Base-by-base conservation (phyloP, 805 yeast species). In the Ogataea zsoltii region DNA sequence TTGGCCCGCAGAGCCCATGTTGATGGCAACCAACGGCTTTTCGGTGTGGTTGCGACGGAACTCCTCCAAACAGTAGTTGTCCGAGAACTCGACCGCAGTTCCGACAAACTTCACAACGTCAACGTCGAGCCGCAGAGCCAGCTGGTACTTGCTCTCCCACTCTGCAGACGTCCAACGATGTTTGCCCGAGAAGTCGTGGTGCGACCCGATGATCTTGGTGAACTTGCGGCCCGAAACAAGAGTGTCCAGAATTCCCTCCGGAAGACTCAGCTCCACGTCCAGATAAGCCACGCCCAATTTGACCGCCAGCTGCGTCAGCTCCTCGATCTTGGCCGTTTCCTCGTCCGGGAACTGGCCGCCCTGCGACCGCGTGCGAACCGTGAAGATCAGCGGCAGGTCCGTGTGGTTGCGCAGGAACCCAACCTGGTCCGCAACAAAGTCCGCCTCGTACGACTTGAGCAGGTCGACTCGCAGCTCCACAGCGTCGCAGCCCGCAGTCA, bases 51-150 rank as follows among this genome's bases (percentile, higher is more conserved):
- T 28, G 0, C 68, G 50, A 61, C 91, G 79, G 72, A 92, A 91
- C 16, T 65, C 62, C 62, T 90, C 97, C 42, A 91, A 70, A 2
- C 64, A 67, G 49, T 86, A 66, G 65, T 91, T 92, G 62, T 90
- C 96, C 31, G 68, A 67, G 56, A 86, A 73, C 0, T 65, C 57
- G 2, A 66, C 60, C 11, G 97, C 97, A 40, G 74, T 71, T 16
- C 96, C 96, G 34, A 91, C 95, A 62, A 91, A 82, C 67, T 90
- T 91, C 41, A 88, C 77, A 37, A 88, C 63, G 55, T 90, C 97
- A 28, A 80, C 85, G 46, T 82, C 80, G 41, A 84, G 61, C 7
- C 78, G 66, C 31, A 75, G 65, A 0, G 92, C 97, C 51, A 80
- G 80, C 49, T 77, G 76, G 61, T 83, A 88, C 61, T 80, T 79